Percentiles rank a stretch among this genome's conserved stretches.
Conservation (phyloP, 169 alveolate genomes). For the Besnoitia besnoiti region DNA sequence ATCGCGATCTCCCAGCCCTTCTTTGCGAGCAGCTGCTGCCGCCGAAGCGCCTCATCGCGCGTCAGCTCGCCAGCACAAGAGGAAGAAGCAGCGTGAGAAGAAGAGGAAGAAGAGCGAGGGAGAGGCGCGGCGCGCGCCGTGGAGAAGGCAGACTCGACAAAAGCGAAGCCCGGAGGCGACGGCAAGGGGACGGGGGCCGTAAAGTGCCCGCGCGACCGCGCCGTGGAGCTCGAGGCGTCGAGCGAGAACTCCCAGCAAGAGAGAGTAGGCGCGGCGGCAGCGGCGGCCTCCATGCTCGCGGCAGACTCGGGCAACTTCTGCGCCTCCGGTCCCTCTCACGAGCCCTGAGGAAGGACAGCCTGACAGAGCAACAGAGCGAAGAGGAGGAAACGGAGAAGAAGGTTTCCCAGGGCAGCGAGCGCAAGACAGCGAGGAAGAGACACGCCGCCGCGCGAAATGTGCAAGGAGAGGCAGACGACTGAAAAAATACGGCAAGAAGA, state of each 20-base stretch:
- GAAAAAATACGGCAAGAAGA: background rate
- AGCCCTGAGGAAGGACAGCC: background rate
- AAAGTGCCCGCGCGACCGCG: background rate
- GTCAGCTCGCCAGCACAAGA: background rate
- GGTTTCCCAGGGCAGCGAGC: background rate
- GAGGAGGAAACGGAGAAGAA: background rate
- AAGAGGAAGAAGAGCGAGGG: background rate
- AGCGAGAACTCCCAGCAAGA: background rate
- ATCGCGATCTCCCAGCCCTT: slow-evolving; percentile 26
- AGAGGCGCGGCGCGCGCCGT: background rate
- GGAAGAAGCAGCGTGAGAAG: background rate
- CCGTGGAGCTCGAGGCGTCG: background rate
- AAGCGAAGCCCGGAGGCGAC: background rate
- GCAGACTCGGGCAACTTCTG: background rate
- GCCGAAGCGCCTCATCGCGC: background rate
- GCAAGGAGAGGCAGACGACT: background rate
- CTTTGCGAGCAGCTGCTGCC: background rate
- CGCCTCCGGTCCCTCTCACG: background rate
- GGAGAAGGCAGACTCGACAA: background rate
- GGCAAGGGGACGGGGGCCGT: background rate
- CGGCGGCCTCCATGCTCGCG: background rate
- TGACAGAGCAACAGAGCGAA: background rate
- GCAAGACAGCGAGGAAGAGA: background rate
- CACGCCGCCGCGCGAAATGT: background rate
- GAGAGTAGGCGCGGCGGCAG: background rate